These are phyloP conservation scores for Laburnicola sp. DNA, from an alignment of 2,329 filamentous ascomycete genomes.

Conservation along the genomic window DNA sequence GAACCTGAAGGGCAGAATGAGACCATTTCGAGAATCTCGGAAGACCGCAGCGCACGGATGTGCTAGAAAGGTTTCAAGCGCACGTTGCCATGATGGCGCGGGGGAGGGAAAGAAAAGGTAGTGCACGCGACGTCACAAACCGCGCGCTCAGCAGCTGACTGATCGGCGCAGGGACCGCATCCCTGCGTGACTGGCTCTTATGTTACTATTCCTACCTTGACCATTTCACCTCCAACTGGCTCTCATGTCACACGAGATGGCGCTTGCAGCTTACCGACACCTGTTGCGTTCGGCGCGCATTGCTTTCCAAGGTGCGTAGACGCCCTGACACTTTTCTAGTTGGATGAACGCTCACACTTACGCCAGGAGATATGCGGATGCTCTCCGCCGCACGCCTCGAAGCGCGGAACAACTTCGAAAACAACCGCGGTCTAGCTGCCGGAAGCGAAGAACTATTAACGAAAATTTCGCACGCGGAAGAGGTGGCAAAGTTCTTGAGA, in stretches of 20 bases:
- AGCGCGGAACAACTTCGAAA: constrained; percentile 74
- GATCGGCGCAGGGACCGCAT: constrained; percentile 27
- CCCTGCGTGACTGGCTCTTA: constrained; percentile 22
- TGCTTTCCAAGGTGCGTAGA: constrained; percentile 73
- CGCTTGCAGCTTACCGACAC: constrained; percentile 76
- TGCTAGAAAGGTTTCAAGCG: constrained; percentile 27
- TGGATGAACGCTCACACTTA: constrained; percentile 13
- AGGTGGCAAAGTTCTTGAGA: constrained; percentile 76
- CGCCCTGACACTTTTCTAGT: neutral
- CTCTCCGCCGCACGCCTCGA: constrained; percentile 71
- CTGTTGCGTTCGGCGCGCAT: constrained; percentile 78
- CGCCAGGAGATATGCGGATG: constrained; percentile 68
- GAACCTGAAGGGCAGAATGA: constrained; percentile 82
- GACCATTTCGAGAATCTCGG: constrained; percentile 62
- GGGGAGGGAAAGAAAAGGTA: constrained; percentile 3
- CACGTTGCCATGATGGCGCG: constrained; percentile 34
- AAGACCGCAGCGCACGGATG: constrained; percentile 28
- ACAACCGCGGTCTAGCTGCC: constrained; percentile 62
- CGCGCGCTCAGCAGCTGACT: constrained; percentile 23
- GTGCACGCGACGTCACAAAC: constrained; percentile 24
- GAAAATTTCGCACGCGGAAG: constrained; percentile 76
- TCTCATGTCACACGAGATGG: constrained; percentile 52
- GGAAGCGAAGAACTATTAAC: constrained; percentile 62
- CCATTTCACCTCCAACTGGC: constrained; percentile 5
- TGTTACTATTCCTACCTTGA: constrained; percentile 24